Percentiles rank a stretch among this genome's conserved stretches.
These are phyloP conservation scores for Sungouiozyma intestinalis DNA, from an alignment of 805 yeast species.

Conservation along the genomic window DNA sequence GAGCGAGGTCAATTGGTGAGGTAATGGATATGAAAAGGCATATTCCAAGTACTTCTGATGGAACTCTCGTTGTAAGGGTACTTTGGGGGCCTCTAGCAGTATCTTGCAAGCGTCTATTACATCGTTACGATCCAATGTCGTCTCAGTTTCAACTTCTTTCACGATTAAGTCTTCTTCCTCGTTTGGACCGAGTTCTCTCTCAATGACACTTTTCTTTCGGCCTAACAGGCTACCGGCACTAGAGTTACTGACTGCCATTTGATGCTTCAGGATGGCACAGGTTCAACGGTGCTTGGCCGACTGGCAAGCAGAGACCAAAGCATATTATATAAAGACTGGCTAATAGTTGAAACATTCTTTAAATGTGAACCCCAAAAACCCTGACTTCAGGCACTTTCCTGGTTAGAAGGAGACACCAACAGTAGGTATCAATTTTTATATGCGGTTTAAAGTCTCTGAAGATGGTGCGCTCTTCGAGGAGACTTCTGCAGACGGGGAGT, in stretches of 20 bases:
- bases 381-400: too few relatives aligned
- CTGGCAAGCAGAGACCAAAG: too few relatives aligned
- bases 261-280: too few relatives aligned
- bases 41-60: slow-evolving; percentile 38
- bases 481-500: background rate
- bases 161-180: slow-evolving; percentile 12
- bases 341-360: too few relatives aligned
- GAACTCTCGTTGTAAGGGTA: slow-evolving; percentile 15
- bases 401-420: too few relatives aligned
- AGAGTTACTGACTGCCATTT: background rate
- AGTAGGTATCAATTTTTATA: too few relatives aligned
- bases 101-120: slow-evolving; percentile 15
- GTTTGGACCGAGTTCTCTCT: slow-evolving; percentile 4
- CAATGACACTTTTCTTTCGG: slow-evolving; percentile 13
- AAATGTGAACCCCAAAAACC: too few relatives aligned
- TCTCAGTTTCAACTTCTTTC: slow-evolving; percentile 23
- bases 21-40: slow-evolving; percentile 37
- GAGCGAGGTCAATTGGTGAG: slow-evolving; percentile 40
- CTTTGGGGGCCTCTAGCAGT: slow-evolving; percentile 5
- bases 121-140: slow-evolving; percentile 19
- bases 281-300: background rate
- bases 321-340: too few relatives aligned
- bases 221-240: slow-evolving; percentile 12
- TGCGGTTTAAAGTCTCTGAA: background rate
- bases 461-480: background rate